Percentiles rank a stretch among this genome's conserved stretches.
These are phyloP conservation scores for Cordyceps cateniannulata DNA, from an alignment of 2,329 filamentous ascomycete genomes.

Conservation along the genomic window DNA sequence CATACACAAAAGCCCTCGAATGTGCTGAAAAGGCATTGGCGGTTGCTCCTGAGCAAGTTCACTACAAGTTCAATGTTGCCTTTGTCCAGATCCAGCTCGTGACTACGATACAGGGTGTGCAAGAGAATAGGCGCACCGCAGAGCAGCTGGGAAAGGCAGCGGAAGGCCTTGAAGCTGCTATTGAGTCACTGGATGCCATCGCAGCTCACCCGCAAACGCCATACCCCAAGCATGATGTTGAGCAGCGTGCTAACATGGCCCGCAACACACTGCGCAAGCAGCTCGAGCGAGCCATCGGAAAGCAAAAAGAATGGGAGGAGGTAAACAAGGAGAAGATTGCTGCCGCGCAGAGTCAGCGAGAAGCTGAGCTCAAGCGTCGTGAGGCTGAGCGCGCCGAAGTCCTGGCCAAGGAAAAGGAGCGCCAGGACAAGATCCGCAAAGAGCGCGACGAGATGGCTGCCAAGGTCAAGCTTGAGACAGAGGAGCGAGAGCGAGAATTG, in stretches of 20 bases:
- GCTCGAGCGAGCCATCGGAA: slow-evolving; percentile 75
- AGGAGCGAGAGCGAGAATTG: slow-evolving; percentile 63
- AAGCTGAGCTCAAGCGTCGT: slow-evolving; percentile 70
- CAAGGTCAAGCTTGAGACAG: slow-evolving; percentile 65
- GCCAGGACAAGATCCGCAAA: slow-evolving; percentile 74
- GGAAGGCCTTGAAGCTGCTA: slow-evolving; percentile 77
- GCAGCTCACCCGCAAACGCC: slow-evolving; percentile 62
- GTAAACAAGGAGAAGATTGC: slow-evolving; percentile 85
- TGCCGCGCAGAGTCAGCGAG: slow-evolving; percentile 70
- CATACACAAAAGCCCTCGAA: slow-evolving; percentile 50
- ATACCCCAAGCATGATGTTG: slow-evolving; percentile 83
- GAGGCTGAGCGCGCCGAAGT: slow-evolving; percentile 68
- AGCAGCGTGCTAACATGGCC: slow-evolving; percentile 95
- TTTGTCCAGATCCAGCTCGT: slow-evolving; percentile 96
- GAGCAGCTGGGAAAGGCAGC: slow-evolving; percentile 76
- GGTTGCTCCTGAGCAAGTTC: slow-evolving; percentile 73
- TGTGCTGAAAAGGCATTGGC: slow-evolving; percentile 67
- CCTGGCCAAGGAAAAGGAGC: slow-evolving; percentile 63
- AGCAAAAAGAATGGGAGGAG: slow-evolving; percentile 85
- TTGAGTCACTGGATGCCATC: slow-evolving; percentile 62
- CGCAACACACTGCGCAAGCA: slow-evolving; percentile 91
- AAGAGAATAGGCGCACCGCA: slow-evolving; percentile 70
- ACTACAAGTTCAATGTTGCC: slow-evolving; percentile 95
- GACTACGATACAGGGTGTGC: slow-evolving; percentile 66
- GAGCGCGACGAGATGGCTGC: slow-evolving; percentile 78